Evolutionary conservation across 78 protist genomes (phyloP), one percentile per base, ranked within the genome.

Genomic region (Salpingoeca rosetta): DNA sequence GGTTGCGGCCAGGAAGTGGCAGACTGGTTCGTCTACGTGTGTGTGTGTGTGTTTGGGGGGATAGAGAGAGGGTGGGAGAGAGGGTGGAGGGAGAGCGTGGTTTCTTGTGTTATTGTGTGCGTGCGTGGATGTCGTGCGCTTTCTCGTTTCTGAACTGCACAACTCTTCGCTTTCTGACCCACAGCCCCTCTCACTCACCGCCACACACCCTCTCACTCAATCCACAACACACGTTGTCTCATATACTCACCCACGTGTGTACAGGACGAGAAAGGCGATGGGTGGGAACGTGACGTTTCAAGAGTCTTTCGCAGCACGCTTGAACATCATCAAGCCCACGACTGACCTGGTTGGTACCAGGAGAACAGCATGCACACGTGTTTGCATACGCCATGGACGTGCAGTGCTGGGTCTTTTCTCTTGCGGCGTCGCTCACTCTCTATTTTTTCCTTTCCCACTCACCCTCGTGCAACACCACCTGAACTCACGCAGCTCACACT

Each of bases 1-100:
- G 92, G 92, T 0, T 81, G 7, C n/a, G 88, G 88, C 43, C 86
- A 89, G 39, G 85, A 0, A 44, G 92, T 89, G 27, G 89, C 92
- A 7, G 85, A 80, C 39, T 81, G 88, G 86, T 35, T n/a, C n/a
- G n/a, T n/a, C n/a, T n/a, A n/a, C n/a, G n/a, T n/a, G n/a, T n/a
- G n/a, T n/a, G n/a, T n/a, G n/a, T n/a, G n/a, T n/a, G n/a, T n/a
- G n/a, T n/a, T n/a, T n/a, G n/a, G n/a, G n/a, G n/a, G n/a, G n/a
- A n/a, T n/a, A n/a, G n/a, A n/a, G n/a, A n/a, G n/a, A n/a, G n/a
- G n/a, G n/a, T n/a, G n/a, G n/a, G n/a, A n/a, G n/a, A n/a, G n/a
- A n/a, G n/a, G n/a, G n/a, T n/a, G n/a, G n/a, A n/a, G n/a, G n/a
- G n/a, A n/a, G n/a, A n/a, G 65, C 65, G 65, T 51, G 65, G 65